phyloP scores from a whole-genome alignment of 2,329 filamentous ascomycete species.

The Cladosporium sp. region DNA sequence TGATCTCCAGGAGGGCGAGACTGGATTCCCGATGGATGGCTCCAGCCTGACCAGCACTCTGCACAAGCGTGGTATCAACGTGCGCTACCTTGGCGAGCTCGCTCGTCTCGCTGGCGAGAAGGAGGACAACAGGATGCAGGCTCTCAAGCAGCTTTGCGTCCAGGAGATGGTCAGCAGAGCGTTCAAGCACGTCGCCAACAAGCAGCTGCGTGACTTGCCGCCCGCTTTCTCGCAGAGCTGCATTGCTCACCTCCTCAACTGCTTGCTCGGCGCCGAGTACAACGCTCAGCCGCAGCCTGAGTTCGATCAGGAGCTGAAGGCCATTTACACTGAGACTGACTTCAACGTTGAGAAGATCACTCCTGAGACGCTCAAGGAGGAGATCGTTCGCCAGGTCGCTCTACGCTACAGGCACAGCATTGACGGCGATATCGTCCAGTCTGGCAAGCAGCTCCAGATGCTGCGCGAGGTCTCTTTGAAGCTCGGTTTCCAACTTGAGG shows the following conservation, averaged over 20 bases:
- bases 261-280: conserved; percentile 69
- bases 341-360: conserved; percentile 74
- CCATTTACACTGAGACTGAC: conserved; percentile 74
- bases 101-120: conserved; percentile 55
- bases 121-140: conserved; percentile 65
- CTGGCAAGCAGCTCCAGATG: conserved; percentile 70
- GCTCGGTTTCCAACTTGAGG: conserved; percentile 79
- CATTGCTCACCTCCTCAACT: conserved; percentile 85
- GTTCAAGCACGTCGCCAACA: conserved; percentile 86
- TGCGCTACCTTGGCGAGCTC: conserved; percentile 87
- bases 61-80: conserved; percentile 95
- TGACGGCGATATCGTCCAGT: conserved; percentile 58
- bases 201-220: conserved; percentile 72
- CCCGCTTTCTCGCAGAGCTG: conserved; percentile 73
- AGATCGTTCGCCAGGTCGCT: conserved; percentile 64
- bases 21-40: conserved; percentile 99
- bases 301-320: conserved; percentile 65
- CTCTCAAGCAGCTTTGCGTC: conserved; percentile 67
- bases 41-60: conserved; percentile 79
- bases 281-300: conserved; percentile 75
- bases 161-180: conserved; percentile 94
- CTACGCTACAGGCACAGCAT: conserved; percentile 73
- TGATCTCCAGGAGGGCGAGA: conserved; percentile 84
- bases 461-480: conserved; percentile 85
- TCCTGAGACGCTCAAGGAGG: conserved; percentile 61